A percentile compares a stretch with the other conserved stretches of the same genome.
Conservation (phyloP, 108 stramenopile genomes). For the Nitzschia sp. region DNA sequence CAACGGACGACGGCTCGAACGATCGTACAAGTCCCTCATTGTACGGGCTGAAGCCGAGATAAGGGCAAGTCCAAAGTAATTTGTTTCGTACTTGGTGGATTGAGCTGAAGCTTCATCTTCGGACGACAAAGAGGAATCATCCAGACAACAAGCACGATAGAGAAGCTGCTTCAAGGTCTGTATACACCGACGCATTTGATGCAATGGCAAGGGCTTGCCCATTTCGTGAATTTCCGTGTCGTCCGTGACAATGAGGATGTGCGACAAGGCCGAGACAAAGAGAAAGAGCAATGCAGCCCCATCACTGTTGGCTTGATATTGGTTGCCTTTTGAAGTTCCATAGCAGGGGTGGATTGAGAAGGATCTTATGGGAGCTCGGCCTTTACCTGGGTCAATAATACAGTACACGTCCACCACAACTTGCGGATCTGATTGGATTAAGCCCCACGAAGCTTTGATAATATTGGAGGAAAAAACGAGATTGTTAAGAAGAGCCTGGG, state of each 20-base stretch:
- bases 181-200: conserved; percentile 79
- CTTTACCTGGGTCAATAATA: conserved; percentile 53
- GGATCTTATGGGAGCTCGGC: conserved; percentile 21
- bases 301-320: conserved; percentile 29
- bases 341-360: conserved; percentile 18
- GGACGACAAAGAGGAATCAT: conserved; percentile 27
- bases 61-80: conserved; percentile 75
- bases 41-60: conserved; percentile 55
- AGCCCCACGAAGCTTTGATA: conserved; percentile 58
- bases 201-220: conserved; percentile 76
- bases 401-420: conserved; percentile 48
- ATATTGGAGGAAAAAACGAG: conserved; percentile 75
- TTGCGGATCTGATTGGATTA: conserved; percentile 60
- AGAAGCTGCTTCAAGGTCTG: conserved; percentile 75
- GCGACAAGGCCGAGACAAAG: conserved; percentile 61
- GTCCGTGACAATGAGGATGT: conserved; percentile 86
- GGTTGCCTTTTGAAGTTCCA: not conserved
- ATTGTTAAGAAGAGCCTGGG: conserved; percentile 63
- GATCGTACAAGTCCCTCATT: conserved; percentile 81
- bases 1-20: conserved; percentile 81
- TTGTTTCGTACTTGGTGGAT: conserved; percentile 28
- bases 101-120: not conserved
- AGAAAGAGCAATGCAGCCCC: conserved; percentile 62
- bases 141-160: conserved; percentile 73
- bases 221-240: conserved; percentile 87